phyloP scores from a whole-genome alignment of 495 filamentous ascomycete genomes.

The Penicillium flavigenum region DNA sequence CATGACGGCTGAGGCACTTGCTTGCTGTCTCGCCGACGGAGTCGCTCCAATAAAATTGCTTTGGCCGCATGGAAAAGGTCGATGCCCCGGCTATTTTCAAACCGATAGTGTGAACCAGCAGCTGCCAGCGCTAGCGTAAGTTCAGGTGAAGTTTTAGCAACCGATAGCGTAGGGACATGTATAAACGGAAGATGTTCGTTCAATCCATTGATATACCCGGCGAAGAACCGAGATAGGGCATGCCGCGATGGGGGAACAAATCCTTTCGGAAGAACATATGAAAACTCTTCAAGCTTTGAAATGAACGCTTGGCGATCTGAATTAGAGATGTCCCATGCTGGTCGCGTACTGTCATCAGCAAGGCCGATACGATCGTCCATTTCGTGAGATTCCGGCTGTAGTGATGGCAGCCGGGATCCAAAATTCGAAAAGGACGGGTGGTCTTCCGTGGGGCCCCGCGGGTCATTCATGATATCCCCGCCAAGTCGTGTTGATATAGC shows the following conservation, averaged over 20 bases:
- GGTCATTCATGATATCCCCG: slow-evolving; percentile 40
- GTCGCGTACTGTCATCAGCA: slow-evolving; percentile 45
- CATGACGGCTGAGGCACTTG: slow-evolving; percentile 45
- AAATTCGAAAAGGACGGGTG: slow-evolving; percentile 60
- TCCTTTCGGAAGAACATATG: slow-evolving; percentile 61
- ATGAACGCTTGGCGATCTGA: slow-evolving; percentile 62
- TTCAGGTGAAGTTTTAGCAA: slow-evolving; percentile 46
- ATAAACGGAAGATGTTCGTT: slow-evolving; percentile 53
- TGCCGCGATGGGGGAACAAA: slow-evolving; percentile 59
- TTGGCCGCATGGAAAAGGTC: slow-evolving; percentile 67
- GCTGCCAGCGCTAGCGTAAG: slow-evolving; percentile 50
- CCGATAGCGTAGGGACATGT: slow-evolving; percentile 49
- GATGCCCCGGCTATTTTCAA: slow-evolving; percentile 65
- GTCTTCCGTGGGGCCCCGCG: slow-evolving; percentile 39
- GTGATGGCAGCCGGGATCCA: slow-evolving; percentile 65
- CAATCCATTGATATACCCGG: slow-evolving; percentile 50
- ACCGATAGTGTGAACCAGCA: slow-evolving; percentile 55
- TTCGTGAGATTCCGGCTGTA: slow-evolving; percentile 64
- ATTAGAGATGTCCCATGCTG: slow-evolving; percentile 66
- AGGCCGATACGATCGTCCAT: slow-evolving; percentile 52
- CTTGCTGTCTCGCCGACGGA: slow-evolving; percentile 47
- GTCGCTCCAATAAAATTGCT: slow-evolving; percentile 47
- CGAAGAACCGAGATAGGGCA: slow-evolving; percentile 48
- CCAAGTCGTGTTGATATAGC: slow-evolving; percentile 32
- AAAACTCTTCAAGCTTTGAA: slow-evolving; percentile 63